Conservation (phyloP, 2,329 filamentous ascomycete genomes). For the Fusarium incarnatum region DNA sequence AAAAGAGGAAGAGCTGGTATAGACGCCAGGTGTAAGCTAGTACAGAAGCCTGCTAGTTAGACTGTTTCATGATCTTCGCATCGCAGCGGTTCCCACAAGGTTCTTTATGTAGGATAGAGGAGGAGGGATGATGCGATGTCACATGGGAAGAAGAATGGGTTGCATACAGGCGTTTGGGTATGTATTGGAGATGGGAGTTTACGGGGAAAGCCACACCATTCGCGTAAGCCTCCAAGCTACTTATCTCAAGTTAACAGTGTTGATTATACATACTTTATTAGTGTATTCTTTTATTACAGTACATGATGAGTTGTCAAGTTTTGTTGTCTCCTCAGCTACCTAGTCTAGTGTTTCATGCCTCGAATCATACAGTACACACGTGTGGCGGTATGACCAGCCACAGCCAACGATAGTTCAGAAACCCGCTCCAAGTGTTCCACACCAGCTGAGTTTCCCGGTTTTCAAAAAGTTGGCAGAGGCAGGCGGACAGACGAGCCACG, state of each 20-base stretch:
- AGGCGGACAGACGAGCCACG: conserved; percentile 33
- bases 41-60: conserved; percentile 12
- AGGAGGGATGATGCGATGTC: conserved; percentile 1
- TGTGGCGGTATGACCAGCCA: conserved; percentile 38
- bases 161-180: conserved; percentile 32
- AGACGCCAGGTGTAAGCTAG: conserved; percentile 10
- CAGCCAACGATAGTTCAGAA: conserved; percentile 27
- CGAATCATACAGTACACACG: conserved; percentile 18
- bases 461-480: conserved; percentile 40
- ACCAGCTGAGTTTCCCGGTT: conserved; percentile 33
- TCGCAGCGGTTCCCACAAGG: conserved; percentile 1
- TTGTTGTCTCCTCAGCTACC: conserved; percentile 3
- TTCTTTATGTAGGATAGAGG: conserved; percentile 17
- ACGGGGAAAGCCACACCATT: conserved; percentile 4
- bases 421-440: conserved; percentile 25
- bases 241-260: not conserved
- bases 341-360: conserved; percentile 30
- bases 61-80: conserved; percentile 24
- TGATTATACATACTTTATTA: not conserved
- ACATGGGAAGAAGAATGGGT: conserved; percentile 14
- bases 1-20: conserved; percentile 6
- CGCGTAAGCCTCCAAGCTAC: not conserved
- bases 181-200: conserved; percentile 15
- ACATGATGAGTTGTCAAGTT: conserved; percentile 16
- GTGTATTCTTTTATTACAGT: conserved; percentile 7